Evolutionary conservation across 2,329 filamentous ascomycete genomes (phyloP).

Genomic region (Colletotrichum endophyticum): DNA sequence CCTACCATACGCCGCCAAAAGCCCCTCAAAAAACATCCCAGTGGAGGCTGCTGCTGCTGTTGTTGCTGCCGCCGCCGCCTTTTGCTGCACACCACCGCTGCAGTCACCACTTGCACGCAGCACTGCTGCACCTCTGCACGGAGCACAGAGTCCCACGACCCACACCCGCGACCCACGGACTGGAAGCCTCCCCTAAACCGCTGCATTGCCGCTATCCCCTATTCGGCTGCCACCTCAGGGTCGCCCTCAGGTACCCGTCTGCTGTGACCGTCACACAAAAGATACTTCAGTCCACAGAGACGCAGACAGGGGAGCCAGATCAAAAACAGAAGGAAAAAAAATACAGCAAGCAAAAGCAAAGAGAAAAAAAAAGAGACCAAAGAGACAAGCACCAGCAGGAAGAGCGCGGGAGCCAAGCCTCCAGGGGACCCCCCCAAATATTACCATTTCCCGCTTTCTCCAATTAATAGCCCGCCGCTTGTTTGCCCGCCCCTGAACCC

Average conservation of each 20-base stretch:
- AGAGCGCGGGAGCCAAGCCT: conserved; percentile 8
- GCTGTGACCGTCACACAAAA: conserved; percentile 18
- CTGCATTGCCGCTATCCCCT: conserved; percentile 16
- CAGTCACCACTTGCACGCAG: neutral
- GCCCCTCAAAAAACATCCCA: neutral
- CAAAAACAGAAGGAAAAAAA: neutral
- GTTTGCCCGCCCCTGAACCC: conserved; percentile 19
- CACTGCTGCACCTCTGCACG: neutral
- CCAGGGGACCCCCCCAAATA: conserved; percentile 13
- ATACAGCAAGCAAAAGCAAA: neutral
- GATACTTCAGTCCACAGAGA: conserved; percentile 3
- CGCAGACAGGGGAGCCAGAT: conserved; percentile 1
- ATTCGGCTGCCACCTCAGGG: neutral
- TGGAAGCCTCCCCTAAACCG: conserved; percentile 7
- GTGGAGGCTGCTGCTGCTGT: neutral
- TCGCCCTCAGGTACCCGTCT: conserved; percentile 17
- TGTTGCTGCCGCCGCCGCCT: neutral
- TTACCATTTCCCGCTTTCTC: conserved; percentile 18
- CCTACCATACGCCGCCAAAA: conserved; percentile 14
- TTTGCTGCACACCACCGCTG: neutral
- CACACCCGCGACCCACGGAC: neutral
- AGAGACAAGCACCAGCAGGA: neutral
- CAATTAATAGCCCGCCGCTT: conserved; percentile 18
- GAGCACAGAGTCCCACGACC: neutral
- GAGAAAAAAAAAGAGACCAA: neutral